Evolutionary conservation across 352 stramenopile species (phyloP).

Genomic region (Phytophthora cryptogea): DNA sequence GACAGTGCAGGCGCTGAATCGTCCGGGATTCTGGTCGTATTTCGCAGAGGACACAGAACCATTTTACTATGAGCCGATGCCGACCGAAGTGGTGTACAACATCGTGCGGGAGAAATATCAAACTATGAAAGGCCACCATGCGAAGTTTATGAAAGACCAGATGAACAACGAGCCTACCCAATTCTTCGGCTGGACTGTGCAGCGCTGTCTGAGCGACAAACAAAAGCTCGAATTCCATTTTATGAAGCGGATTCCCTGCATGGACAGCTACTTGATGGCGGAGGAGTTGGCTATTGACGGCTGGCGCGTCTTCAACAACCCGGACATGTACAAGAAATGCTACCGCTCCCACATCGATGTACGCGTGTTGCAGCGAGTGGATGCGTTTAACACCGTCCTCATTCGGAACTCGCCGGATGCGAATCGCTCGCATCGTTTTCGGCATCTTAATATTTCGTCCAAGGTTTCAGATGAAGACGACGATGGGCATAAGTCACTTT

Average conservation of each 20-base stretch:
- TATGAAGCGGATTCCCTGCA: constrained; percentile 32
- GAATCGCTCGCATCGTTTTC: constrained; percentile 38
- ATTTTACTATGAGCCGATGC: constrained; percentile 51
- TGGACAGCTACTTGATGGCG: constrained; percentile 25
- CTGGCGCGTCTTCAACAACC: constrained; percentile 45
- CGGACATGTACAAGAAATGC: constrained; percentile 37
- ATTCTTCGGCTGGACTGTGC: constrained; percentile 51
- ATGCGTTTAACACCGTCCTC: constrained; percentile 40
- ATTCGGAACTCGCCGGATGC: constrained; percentile 45
- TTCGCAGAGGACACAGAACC: constrained; percentile 46
- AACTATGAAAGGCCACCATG: constrained; percentile 32
- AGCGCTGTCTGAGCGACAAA: constrained; percentile 32
- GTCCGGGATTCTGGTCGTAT: constrained; percentile 38
- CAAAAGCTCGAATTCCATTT: constrained; percentile 50
- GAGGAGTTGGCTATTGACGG: constrained; percentile 30
- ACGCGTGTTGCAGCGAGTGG: constrained; percentile 44
- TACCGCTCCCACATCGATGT: constrained; percentile 45
- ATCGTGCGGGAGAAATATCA: constrained; percentile 34
- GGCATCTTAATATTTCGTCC: constrained; percentile 45
- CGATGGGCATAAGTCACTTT: constrained; percentile 29
- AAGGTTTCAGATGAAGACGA: constrained; percentile 39
- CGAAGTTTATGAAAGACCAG: constrained; percentile 24
- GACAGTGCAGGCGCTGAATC: constrained; percentile 16
- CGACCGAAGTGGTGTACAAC: constrained; percentile 21
- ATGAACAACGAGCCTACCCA: constrained; percentile 19